Conservation (phyloP, 129 eudicot species). For the Calendula officinalis region DNA sequence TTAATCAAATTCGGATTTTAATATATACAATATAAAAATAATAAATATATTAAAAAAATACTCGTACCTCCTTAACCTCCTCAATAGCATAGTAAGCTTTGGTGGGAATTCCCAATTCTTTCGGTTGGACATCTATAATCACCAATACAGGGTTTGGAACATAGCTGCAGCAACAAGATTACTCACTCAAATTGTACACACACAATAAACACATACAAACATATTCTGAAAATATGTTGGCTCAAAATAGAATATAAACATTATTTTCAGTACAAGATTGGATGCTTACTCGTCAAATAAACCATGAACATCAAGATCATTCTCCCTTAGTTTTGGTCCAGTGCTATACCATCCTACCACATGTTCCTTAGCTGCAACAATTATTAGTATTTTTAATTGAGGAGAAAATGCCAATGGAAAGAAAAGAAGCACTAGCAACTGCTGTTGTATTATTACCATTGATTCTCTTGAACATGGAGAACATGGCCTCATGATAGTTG, state of each 20-base stretch:
- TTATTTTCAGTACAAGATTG: neutral
- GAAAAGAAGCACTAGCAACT: conserved; percentile 8
- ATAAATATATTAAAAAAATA: neutral
- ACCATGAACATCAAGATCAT: conserved; percentile 83
- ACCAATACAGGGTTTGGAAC: conserved; percentile 92
- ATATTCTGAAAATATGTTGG: too few species aligned
- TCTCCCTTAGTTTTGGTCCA: conserved; percentile 93
- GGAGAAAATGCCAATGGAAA: neutral
- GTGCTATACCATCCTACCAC: conserved; percentile 99
- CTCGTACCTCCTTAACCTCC: conserved; percentile 87
- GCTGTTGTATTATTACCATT: conserved; percentile 51
- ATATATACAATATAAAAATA: neutral
- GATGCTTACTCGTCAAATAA: conserved; percentile 84
- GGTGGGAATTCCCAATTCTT: conserved; percentile 92
- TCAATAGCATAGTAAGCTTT: conserved; percentile 97
- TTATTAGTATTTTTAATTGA: neutral
- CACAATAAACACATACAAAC: too few species aligned
- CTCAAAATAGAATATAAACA: neutral
- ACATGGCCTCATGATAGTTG: conserved; percentile 94
- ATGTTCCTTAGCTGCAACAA: conserved; percentile 90
- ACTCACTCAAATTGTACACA: neutral
- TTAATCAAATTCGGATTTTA: too few species aligned
- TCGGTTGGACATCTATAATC: conserved; percentile 91
- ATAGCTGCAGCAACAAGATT: conserved; percentile 51
- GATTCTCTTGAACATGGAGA: conserved; percentile 88